These are phyloP conservation scores for Pseudogymnoascus destructans DNA, from an alignment of 2,329 filamentous ascomycete species.

Conservation along the genomic window DNA sequence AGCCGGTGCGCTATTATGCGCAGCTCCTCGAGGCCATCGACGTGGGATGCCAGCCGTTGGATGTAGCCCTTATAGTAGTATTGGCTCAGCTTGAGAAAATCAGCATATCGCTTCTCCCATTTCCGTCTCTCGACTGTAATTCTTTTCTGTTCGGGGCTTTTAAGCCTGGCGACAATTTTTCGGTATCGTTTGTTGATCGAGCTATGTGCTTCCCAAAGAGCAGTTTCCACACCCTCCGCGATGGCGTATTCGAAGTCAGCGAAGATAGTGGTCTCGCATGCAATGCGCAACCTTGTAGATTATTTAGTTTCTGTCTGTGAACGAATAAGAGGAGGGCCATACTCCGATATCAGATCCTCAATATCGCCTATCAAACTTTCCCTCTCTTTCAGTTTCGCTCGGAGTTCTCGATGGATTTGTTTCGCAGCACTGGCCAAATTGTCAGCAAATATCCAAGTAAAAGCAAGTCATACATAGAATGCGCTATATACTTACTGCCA, in stretches of 20 bases:
- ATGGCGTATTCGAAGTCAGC: constrained; percentile 55
- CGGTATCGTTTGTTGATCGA: constrained; percentile 69
- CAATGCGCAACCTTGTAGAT: constrained; percentile 29
- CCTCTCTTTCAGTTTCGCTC: constrained; percentile 34
- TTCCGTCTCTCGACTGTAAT: constrained; percentile 57
- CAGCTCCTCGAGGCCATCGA: constrained; percentile 27
- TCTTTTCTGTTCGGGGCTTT: constrained; percentile 31
- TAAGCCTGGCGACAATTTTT: constrained; percentile 47
- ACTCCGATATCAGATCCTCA: constrained; percentile 25
- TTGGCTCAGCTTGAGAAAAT: constrained; percentile 78
- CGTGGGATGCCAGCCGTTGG: constrained; percentile 55
- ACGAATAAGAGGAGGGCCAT: constrained; percentile 10
- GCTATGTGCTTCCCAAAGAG: constrained; percentile 68
- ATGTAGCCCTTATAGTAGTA: constrained; percentile 82
- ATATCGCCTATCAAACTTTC: constrained; percentile 37
- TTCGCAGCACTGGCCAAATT: constrained; percentile 27
- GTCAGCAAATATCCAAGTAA: not conserved
- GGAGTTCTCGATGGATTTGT: constrained; percentile 36
- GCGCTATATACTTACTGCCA: constrained; percentile 34
- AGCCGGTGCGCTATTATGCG: constrained; percentile 24
- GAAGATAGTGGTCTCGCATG: constrained; percentile 61
- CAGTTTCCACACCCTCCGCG: constrained; percentile 50
- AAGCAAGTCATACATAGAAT: too few species aligned
- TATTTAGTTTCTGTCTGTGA: not conserved
- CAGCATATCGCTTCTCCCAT: constrained; percentile 65